Percentiles rank a stretch among this genome's conserved stretches.
These are phyloP conservation scores for Luzula sylvatica DNA, from an alignment of 176 grass and related monocot genomes.

Conservation along the genomic window DNA sequence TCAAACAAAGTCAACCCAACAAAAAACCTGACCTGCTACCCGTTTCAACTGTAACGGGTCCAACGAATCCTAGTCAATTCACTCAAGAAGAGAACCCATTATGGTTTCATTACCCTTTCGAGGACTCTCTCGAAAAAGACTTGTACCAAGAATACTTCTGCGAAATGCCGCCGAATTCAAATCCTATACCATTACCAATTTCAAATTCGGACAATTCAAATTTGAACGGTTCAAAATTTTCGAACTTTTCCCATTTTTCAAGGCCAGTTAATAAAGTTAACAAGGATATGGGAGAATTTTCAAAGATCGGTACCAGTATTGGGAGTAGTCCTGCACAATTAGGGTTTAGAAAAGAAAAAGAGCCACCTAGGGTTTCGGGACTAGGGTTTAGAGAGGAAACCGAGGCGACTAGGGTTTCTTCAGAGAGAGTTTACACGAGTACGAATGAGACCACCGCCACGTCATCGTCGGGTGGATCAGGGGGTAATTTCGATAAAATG, in stretches of 20 bases:
- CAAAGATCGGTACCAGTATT: conserved; percentile 4
- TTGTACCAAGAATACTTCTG: conserved; percentile 60
- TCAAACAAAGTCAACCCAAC: conserved; percentile 48
- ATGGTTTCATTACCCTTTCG: conserved; percentile 38
- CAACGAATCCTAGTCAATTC: conserved; percentile 24
- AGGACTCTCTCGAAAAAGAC: conserved; percentile 48
- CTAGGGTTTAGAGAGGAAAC: conserved; percentile 42
- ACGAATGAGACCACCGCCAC: conserved; percentile 28
- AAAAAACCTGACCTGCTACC: conserved; percentile 3
- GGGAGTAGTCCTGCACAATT: neutral
- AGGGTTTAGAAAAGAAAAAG: conserved; percentile 5
- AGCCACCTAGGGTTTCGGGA: conserved; percentile 21
- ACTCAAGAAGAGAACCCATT: conserved; percentile 26
- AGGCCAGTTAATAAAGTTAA: conserved; percentile 6
- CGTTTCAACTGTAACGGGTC: neutral
- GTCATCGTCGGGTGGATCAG: conserved; percentile 56
- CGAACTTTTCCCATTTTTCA: conserved; percentile 32
- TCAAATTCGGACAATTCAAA: conserved; percentile 3
- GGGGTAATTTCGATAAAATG: conserved; percentile 39
- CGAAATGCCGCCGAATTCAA: conserved; percentile 22
- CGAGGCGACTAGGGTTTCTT: conserved; percentile 42
- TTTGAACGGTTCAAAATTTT: neutral
- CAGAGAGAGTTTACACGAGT: neutral
- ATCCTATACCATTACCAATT: neutral
- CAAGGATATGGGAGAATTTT: conserved; percentile 13